Percentiles rank a stretch among this genome's conserved stretches.
These are phyloP conservation scores for Zalaria obscura DNA, from an alignment of 2,329 filamentous ascomycete genomes.

Conservation along the genomic window DNA sequence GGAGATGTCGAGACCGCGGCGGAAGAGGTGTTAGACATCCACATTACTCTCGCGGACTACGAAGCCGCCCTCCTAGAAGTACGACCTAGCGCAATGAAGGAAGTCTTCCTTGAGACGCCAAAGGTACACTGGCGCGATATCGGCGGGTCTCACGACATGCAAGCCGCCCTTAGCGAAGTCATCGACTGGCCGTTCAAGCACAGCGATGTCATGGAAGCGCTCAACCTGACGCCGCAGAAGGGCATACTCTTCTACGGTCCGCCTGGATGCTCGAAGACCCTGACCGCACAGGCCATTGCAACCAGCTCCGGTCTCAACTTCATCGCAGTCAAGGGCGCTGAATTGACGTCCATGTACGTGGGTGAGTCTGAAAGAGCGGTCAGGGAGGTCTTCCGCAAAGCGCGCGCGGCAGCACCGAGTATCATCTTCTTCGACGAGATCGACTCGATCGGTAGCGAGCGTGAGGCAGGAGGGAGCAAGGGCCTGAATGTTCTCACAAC, in stretches of 20 bases:
- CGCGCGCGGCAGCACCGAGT: conserved; percentile 70
- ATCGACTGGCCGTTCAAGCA: conserved; percentile 45
- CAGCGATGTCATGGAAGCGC: conserved; percentile 34
- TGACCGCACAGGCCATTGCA: conserved; percentile 80
- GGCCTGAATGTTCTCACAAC: conserved; percentile 79
- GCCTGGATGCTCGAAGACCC: conserved; percentile 87
- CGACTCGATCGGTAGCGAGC: conserved; percentile 60
- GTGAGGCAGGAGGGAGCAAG: conserved; percentile 30
- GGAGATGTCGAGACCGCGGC: neutral
- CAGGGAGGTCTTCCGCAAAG: conserved; percentile 73
- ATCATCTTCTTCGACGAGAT: conserved; percentile 98
- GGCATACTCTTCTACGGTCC: conserved; percentile 84
- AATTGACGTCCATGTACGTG: conserved; percentile 93
- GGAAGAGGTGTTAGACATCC: conserved; percentile 1
- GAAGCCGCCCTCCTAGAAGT: conserved; percentile 52
- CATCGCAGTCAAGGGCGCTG: conserved; percentile 83
- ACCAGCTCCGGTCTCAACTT: conserved; percentile 88
- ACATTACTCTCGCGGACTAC: conserved; percentile 36
- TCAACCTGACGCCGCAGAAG: conserved; percentile 51
- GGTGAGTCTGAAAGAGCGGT: conserved; percentile 83
- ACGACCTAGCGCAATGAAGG: conserved; percentile 75
- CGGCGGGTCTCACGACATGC: conserved; percentile 68
- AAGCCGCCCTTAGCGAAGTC: conserved; percentile 42
- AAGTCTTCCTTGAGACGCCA: conserved; percentile 77
- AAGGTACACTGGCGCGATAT: conserved; percentile 80